phyloP scores from a whole-genome alignment of 2,329 filamentous ascomycete species.

The Aspergillus ibericus region DNA sequence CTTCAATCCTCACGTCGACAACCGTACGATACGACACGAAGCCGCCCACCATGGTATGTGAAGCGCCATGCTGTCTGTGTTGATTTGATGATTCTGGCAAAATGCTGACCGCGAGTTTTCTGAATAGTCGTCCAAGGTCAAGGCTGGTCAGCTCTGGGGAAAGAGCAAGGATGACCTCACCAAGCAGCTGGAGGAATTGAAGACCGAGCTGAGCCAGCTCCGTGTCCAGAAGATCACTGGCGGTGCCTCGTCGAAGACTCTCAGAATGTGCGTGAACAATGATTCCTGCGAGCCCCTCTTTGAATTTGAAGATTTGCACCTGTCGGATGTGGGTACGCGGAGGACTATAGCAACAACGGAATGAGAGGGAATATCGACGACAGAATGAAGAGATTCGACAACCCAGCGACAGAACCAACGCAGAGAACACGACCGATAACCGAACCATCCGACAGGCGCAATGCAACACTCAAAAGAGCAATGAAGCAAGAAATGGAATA shows the following conservation, averaged over 20 bases:
- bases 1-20: slow-evolving; percentile 47
- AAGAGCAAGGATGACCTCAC: slow-evolving; percentile 99
- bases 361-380: background rate
- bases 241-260: slow-evolving; percentile 92
- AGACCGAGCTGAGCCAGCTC: slow-evolving; percentile 93
- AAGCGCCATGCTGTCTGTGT: slow-evolving; percentile 11
- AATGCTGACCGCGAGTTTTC: slow-evolving; percentile 25
- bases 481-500: background rate
- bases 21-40: slow-evolving; percentile 47
- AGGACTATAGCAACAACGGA: background rate
- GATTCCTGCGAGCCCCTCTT: slow-evolving; percentile 13
- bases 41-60: slow-evolving; percentile 47
- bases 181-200: slow-evolving; percentile 92
- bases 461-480: background rate
- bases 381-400: background rate
- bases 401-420: background rate
- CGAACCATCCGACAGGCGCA: slow-evolving; percentile 5
- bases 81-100: background rate
- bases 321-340: background rate
- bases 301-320: slow-evolving; percentile 6
- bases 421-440: slow-evolving; percentile 3
- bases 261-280: slow-evolving; percentile 78
- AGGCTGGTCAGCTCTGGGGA: slow-evolving; percentile 94
- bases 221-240: slow-evolving; percentile 97
- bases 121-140: slow-evolving; percentile 71